Percentiles rank a stretch among this genome's conserved stretches.
Conservation (phyloP, 2,329 filamentous ascomycete species). For the Akanthomyces uredinophilus region DNA sequence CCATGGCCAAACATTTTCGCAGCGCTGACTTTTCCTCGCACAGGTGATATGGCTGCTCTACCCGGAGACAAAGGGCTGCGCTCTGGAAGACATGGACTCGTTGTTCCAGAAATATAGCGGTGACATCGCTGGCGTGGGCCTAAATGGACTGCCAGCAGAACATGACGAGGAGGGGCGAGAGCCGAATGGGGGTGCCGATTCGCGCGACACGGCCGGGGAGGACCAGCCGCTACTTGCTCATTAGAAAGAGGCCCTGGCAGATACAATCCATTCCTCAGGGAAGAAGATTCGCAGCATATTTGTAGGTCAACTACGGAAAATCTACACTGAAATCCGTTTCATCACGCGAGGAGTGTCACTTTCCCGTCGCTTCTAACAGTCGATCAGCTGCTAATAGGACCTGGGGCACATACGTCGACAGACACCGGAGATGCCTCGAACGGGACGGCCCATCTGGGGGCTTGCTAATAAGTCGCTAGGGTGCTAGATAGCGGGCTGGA, state of each 20-base stretch:
- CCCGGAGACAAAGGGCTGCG: conserved; percentile 39
- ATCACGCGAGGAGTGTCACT: neutral
- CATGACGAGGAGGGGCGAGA: neutral
- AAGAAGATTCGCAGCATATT: neutral
- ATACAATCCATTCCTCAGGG: neutral
- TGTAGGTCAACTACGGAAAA: neutral
- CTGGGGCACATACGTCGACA: neutral
- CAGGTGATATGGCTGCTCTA: conserved; percentile 38
- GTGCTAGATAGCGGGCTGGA: neutral
- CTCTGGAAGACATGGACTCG: conserved; percentile 41
- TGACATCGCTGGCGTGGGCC: neutral
- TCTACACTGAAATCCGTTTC: neutral
- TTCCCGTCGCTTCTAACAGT: neutral
- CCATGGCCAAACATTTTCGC: neutral
- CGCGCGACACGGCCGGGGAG: neutral
- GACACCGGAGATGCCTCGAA: neutral
- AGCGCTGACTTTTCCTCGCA: neutral
- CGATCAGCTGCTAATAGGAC: neutral
- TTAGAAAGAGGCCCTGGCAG: neutral
- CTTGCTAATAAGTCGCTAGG: neutral
- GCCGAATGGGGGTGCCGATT: neutral
- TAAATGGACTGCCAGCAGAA: neutral
- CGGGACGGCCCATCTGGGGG: neutral
- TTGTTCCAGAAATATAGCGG: conserved; percentile 28
- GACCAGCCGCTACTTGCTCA: neutral